Base-by-base conservation (phyloP, 2,329 filamentous ascomycete species). In the Diaporthe longicolla region DNA sequence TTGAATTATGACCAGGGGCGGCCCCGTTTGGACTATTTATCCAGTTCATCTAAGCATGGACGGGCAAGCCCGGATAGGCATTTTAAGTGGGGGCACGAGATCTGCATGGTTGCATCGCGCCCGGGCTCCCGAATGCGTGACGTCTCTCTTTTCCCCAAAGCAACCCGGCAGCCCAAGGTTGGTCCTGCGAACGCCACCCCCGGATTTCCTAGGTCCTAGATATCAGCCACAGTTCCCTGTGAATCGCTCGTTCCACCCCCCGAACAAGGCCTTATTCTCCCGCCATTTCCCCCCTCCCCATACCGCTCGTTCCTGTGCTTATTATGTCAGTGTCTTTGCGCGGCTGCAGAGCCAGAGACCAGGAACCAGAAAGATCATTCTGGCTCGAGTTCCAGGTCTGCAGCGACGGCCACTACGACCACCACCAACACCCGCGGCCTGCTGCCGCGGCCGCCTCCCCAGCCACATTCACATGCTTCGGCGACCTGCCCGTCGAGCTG, bases 301-400 rank as follows among this genome's bases (percentile, higher is more conserved):
- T 32, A 21, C 13, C n/a, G 29, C 32, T 13, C n/a, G 10, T 37
- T 43, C n/a, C 7, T 54, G 45, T 13, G 15, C 45, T 15, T 17
- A 45, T 19, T 17, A 43, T 54, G 26, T 32, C 57, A 58, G 66
- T 71, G 70, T 59, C 70, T 52, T 32, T 71, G 57, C 57, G 32
- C 35, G 59, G 70, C 35, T 71, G 32, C 59, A 61, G 57, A 35
- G 17, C 70, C 59, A 61, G 66, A n/a, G 71, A 73, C 24, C 54
- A 70, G 19, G 40, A 57, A 7, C 45, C 58, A 32, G 55, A 73
- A 55, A 75, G 73, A 66, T 50, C 66, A 29, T 85, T 87, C 80
- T 85, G 84, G 83, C 84, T 88, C 54, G 82, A 85, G 73, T 88
- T 88, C 77, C 82, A 83, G 72, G 82, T 85, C 61, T 81, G 85